Percentiles rank a stretch among this genome's conserved stretches.
Conservation (phyloP, 805 yeast species). For the Ogataea paradorogensis region DNA sequence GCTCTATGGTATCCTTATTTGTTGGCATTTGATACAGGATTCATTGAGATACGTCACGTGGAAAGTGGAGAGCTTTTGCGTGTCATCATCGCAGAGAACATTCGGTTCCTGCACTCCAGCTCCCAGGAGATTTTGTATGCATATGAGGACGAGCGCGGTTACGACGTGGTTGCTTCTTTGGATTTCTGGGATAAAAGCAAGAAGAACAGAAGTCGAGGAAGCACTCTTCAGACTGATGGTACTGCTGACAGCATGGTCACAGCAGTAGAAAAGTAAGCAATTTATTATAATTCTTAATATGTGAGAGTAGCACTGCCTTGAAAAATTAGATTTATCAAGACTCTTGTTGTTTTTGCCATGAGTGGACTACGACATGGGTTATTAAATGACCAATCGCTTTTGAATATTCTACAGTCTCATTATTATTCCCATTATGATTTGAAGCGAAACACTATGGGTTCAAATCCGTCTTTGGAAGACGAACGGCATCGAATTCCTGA, state of each 20-base stretch:
- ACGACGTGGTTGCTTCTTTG: slow-evolving; percentile 86
- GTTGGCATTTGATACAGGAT: slow-evolving; percentile 83
- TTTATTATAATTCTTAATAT: too few species aligned
- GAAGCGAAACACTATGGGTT: slow-evolving; percentile 88
- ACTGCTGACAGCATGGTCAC: background rate
- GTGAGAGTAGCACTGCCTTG: background rate
- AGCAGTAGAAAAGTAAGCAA: slow-evolving; percentile 2
- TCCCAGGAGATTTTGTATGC: slow-evolving; percentile 93
- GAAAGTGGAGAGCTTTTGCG: slow-evolving; percentile 82
- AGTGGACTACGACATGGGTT: slow-evolving; percentile 31
- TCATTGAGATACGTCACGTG: slow-evolving; percentile 89
- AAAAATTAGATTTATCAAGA: background rate
- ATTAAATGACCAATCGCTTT: slow-evolving; percentile 29
- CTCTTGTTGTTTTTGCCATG: slow-evolving; percentile 5
- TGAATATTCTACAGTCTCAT: slow-evolving; percentile 30
- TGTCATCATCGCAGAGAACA: slow-evolving; percentile 90
- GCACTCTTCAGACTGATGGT: slow-evolving; percentile 5
- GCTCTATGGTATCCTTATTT: slow-evolving; percentile 94
- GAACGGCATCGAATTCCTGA: slow-evolving; percentile 73
- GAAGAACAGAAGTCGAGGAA: slow-evolving; percentile 26
- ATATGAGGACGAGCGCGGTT: slow-evolving; percentile 85
- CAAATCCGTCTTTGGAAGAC: slow-evolving; percentile 63
- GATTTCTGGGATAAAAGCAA: slow-evolving; percentile 72
- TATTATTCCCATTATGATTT: slow-evolving; percentile 69
- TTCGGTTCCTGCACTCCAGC: slow-evolving; percentile 81